Percentiles rank a stretch among this genome's conserved stretches.
These are phyloP conservation scores for Fomitiporia mediterranea DNA, from an alignment of 1,284 basidiomycete species.

Conservation along the genomic window DNA sequence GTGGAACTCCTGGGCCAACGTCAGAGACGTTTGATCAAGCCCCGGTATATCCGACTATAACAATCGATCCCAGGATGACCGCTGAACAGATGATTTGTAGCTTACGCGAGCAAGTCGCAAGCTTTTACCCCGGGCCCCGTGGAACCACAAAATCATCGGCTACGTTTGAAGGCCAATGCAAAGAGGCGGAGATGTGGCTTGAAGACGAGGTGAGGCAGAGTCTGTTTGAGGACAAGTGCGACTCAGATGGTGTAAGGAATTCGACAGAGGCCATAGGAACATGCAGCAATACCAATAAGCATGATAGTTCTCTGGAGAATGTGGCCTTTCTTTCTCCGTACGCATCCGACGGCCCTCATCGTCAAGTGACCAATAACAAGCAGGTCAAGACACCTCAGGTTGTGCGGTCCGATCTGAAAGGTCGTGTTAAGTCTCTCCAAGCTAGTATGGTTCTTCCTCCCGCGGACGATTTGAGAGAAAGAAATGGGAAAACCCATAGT, in stretches of 20 bases:
- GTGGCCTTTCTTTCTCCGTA: background rate
- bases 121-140: conserved; percentile 1
- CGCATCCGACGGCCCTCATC: background rate
- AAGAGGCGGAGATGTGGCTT: conserved; percentile 16
- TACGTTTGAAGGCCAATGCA: conserved; percentile 3
- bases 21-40: background rate
- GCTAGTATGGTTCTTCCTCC: background rate
- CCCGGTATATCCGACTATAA: conserved; percentile 2
- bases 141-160: background rate
- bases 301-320: no score
- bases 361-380: background rate
- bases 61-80: conserved; percentile 8
- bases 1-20: conserved; percentile 11
- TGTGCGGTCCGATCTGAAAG: background rate
- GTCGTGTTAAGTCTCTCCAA: background rate
- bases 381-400: background rate
- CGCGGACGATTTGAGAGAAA: background rate
- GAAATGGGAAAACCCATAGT: conserved; percentile 1
- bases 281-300: no score
- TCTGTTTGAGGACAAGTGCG: background rate
- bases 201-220: conserved; percentile 6
- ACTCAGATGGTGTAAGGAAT: background rate
- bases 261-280: no score
- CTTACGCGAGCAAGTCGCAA: conserved; percentile 16
- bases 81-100: conserved; percentile 19